Evolutionary conservation across 805 yeast genomes (phyloP).

Genomic region (Wickerhamomyces queroliae): DNA sequence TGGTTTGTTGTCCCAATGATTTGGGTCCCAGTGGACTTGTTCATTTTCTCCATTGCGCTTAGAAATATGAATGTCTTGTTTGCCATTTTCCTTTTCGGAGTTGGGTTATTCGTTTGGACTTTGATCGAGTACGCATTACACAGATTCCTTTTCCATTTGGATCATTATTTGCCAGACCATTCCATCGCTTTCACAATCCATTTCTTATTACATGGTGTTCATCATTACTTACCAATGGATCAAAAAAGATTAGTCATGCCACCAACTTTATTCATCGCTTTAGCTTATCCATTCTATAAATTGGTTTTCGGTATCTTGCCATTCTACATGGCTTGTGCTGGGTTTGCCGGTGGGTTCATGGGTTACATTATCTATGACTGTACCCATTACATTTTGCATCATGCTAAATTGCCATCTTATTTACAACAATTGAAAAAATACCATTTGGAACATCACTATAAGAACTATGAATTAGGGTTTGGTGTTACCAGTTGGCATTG

Average conservation of each 20-base stretch:
- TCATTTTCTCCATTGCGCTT: slow-evolving; percentile 54
- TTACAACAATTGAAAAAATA: slow-evolving; percentile 78
- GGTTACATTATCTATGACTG: slow-evolving; percentile 92
- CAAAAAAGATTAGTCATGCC: slow-evolving; percentile 91
- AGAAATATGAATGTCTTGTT: slow-evolving; percentile 35
- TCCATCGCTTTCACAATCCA: slow-evolving; percentile 72
- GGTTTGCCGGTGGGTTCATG: slow-evolving; percentile 92
- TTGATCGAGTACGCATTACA: slow-evolving; percentile 83
- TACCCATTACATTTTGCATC: slow-evolving; percentile 94
- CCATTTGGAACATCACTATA: slow-evolving; percentile 96
- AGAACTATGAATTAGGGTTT: slow-evolving; percentile 92
- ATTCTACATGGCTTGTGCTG: slow-evolving; percentile 79
- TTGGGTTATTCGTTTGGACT: slow-evolving; percentile 94
- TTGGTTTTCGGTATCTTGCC: slow-evolving; percentile 76
- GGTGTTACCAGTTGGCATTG: slow-evolving; percentile 94
- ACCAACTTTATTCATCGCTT: slow-evolving; percentile 70
- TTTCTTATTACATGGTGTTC: slow-evolving; percentile 91
- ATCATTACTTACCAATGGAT: slow-evolving; percentile 98
- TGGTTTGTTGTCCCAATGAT: slow-evolving; percentile 89
- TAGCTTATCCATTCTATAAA: slow-evolving; percentile 77
- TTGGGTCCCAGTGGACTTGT: slow-evolving; percentile 82
- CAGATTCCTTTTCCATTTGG: slow-evolving; percentile 91
- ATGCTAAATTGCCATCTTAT: slow-evolving; percentile 70
- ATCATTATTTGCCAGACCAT: slow-evolving; percentile 77
- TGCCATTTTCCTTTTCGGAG: slow-evolving; percentile 52